Conservation (phyloP, 1,139 yeast genomes). For the Kluyveromyces sp. region DNA sequence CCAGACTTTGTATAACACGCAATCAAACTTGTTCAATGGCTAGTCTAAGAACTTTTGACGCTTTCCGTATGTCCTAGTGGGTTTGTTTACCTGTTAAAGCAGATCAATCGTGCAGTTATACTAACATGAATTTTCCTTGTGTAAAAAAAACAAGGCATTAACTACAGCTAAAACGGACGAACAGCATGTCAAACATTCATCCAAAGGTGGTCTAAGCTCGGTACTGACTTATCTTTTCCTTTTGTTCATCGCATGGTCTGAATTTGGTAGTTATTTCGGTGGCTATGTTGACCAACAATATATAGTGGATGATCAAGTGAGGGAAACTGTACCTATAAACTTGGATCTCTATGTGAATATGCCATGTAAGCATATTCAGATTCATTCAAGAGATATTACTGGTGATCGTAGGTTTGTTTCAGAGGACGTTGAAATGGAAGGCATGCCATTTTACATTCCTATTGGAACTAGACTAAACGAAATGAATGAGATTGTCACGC, state of each 20-base stretch:
- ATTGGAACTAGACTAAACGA: slow-evolving; percentile 37
- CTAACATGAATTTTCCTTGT: slow-evolving; percentile 4
- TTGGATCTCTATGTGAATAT: slow-evolving; percentile 73
- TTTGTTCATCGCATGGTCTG: slow-evolving; percentile 73
- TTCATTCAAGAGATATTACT: slow-evolving; percentile 72
- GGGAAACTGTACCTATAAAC: slow-evolving; percentile 59
- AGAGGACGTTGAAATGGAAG: slow-evolving; percentile 58
- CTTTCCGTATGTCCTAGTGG: slow-evolving; percentile 49
- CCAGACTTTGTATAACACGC: neutral
- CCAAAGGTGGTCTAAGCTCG: slow-evolving; percentile 74
- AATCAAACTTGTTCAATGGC: slow-evolving; percentile 17
- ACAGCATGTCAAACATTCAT: slow-evolving; percentile 64
- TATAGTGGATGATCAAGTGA: slow-evolving; percentile 57
- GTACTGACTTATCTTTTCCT: slow-evolving; percentile 52
- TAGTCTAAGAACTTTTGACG: slow-evolving; percentile 64
- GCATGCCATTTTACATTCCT: slow-evolving; percentile 51
- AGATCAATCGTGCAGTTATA: neutral
- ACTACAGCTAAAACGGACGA: slow-evolving; percentile 65
- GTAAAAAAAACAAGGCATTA: neutral
- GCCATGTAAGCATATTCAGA: slow-evolving; percentile 72
- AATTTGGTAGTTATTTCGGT: slow-evolving; percentile 76
- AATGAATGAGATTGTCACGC: slow-evolving; percentile 46
- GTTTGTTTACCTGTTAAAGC: neutral
- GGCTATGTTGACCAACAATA: slow-evolving; percentile 78
- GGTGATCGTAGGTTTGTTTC: slow-evolving; percentile 72